A percentile compares a stretch with the other conserved stretches of the same genome.
phyloP scores from a whole-genome alignment of 768 basidiomycete species.

The Hebeloma cylindrosporum region DNA sequence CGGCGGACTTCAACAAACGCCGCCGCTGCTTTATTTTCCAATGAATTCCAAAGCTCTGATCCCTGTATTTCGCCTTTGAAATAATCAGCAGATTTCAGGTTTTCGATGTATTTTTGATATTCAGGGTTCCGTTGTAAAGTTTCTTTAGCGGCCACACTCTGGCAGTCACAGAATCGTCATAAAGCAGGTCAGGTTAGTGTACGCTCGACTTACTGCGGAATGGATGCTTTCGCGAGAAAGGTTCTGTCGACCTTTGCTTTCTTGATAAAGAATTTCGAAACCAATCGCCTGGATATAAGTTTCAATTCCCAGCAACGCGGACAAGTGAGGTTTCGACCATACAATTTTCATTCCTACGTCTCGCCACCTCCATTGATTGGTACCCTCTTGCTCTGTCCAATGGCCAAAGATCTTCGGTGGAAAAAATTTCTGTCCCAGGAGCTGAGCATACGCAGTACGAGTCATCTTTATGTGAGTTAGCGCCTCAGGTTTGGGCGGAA shows the following conservation, averaged over 20 bases:
- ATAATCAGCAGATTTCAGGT: constrained; percentile 64
- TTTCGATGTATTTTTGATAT: constrained; percentile 70
- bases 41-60: constrained; percentile 69
- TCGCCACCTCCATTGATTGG: constrained; percentile 71
- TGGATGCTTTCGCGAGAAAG: constrained; percentile 34
- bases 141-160: constrained; percentile 70
- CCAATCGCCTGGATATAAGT: constrained; percentile 70
- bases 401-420: constrained; percentile 88
- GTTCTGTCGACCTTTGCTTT: constrained; percentile 60
- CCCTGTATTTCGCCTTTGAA: constrained; percentile 80
- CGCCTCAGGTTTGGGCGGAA: constrained; percentile 69
- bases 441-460: constrained; percentile 90
- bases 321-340: constrained; percentile 20
- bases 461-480: constrained; percentile 75
- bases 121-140: constrained; percentile 64
- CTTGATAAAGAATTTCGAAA: constrained; percentile 95
- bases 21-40: constrained; percentile 69
- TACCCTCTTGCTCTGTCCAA: constrained; percentile 63
- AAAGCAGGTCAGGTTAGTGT: neutral
- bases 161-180: neutral
- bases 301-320: neutral
- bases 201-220: constrained; percentile 47
- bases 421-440: constrained; percentile 88
- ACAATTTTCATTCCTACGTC: constrained; percentile 95
- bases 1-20: constrained; percentile 63